Percentiles rank a stretch among this genome's conserved stretches.
Evolutionary conservation across 257 asterid genomes (phyloP).

Genomic region (Nicotiana paniculata): DNA sequence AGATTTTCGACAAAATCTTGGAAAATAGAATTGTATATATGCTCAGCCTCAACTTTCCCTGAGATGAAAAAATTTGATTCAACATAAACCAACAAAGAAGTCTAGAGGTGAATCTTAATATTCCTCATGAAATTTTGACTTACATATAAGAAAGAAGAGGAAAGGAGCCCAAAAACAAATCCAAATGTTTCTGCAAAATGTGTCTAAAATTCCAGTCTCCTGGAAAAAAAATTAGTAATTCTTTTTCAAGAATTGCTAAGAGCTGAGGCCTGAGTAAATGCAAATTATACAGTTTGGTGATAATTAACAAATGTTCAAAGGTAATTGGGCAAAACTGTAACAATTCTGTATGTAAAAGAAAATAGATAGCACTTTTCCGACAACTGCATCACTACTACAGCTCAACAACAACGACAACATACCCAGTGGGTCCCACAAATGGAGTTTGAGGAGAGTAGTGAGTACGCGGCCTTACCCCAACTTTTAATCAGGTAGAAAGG

Average conservation of each 20-base stretch:
- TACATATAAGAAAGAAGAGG: not conserved
- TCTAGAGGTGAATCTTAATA: not conserved
- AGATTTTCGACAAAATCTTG: not conserved
- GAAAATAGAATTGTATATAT: not conserved
- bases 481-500: too few species aligned
- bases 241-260: not conserved
- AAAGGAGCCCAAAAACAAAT: not conserved
- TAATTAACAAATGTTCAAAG: not conserved
- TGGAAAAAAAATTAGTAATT: not conserved
- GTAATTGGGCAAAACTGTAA: not conserved
- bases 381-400: not conserved
- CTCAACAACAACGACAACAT: too few species aligned
- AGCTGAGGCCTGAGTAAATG: not conserved
- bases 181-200: not conserved
- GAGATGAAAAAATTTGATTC: not conserved
- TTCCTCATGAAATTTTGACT: not conserved
- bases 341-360: not conserved
- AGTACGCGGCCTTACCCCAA: too few species aligned
- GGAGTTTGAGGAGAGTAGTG: too few species aligned
- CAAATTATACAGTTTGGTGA: not conserved
- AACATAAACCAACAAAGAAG: not conserved
- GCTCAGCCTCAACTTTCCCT: not conserved
- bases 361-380: not conserved
- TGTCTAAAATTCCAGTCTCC: not conserved
- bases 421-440: too few species aligned